Evolutionary conservation across 2,329 filamentous ascomycete genomes (phyloP), one percentile per base, ranked within the genome.

Genomic region (Stagonosporopsis chrysanthemi): DNA sequence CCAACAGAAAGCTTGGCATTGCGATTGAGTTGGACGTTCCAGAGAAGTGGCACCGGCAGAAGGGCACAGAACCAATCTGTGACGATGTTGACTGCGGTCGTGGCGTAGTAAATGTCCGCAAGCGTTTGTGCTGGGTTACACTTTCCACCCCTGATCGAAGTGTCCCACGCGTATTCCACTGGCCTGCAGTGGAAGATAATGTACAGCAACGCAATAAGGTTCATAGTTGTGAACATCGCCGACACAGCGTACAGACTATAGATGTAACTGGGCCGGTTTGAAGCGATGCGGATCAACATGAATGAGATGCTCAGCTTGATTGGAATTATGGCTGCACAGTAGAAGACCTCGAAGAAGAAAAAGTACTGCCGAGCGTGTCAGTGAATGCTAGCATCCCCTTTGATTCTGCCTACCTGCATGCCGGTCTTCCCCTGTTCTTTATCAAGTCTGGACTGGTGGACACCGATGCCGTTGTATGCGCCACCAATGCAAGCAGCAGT

Each of bases 281-380:
- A 67, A 7, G 74, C 75, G 33, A 76, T 71, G 8, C 74, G 71
- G 36, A 73, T 69, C 46, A 76, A 58, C 70, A 73, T 75, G 49
- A 75, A 69, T 0, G 72, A 67, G 26, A 77, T 76, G 58, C 68
- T 71, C n/a, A 76, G 61, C 60, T 77, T 77, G 56, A 75, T 67
- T 6, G 71, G 70, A 11, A 77, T 73, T 46, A 76, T 70, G 7
- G 73, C 62, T 4, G 69, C 62, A 62, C 74, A 76, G 51, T 73
- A 77, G 51, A 76, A 75, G 45, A 75, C 59, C 47, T 76, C 70
- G 44, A 74, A 77, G 56, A 76, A 65, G 54, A 75, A 76, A 63
- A 76, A 76, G 63, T 68, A 76, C 73, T 75, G 36, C 4, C 15
- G 6, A 7, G 6, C 19, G 19, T 17, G 19, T 52, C 31, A 63